Evolutionary conservation across 192 early-diverging fungal genomes (phyloP).

Genomic region (Coemansia sp.): DNA sequence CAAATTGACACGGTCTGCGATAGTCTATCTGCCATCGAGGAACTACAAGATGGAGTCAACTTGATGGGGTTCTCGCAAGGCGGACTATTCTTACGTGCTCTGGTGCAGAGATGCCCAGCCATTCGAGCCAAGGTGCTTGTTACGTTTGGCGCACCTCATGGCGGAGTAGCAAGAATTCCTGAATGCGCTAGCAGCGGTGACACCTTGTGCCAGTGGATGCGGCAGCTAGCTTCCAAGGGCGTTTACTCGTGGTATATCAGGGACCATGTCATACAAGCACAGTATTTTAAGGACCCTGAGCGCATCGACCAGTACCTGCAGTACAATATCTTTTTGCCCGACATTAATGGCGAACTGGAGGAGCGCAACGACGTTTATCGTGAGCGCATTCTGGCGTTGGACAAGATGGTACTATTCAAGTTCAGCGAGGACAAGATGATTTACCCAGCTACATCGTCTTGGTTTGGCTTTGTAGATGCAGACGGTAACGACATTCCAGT

Average conservation of each 20-base stretch:
- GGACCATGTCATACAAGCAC: constrained; percentile 85
- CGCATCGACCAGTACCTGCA: constrained; percentile 73
- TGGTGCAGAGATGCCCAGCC: constrained; percentile 80
- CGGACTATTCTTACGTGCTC: constrained; percentile 73
- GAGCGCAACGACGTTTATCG: constrained; percentile 63
- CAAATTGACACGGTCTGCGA: constrained; percentile 82
- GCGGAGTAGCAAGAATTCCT: constrained; percentile 79
- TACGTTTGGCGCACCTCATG: constrained; percentile 87
- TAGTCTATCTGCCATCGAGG: constrained; percentile 59
- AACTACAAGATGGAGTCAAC: constrained; percentile 80
- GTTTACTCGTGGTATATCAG: constrained; percentile 88
- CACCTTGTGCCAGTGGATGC: constrained; percentile 70
- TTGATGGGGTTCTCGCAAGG: constrained; percentile 91
- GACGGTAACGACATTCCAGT: constrained; percentile 58
- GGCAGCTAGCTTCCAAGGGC: constrained; percentile 74
- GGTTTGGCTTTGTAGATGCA: constrained; percentile 72
- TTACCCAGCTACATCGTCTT: constrained; percentile 65
- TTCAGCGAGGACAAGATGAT: constrained; percentile 83
- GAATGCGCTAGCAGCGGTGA: constrained; percentile 65
- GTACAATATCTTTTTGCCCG: constrained; percentile 83
- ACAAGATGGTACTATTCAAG: constrained; percentile 80
- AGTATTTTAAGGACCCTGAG: constrained; percentile 83
- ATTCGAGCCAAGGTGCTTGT: constrained; percentile 77
- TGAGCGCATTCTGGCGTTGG: constrained; percentile 61
- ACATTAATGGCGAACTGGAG: constrained; percentile 80